phyloP scores from a whole-genome alignment of 768 basidiomycete species.

The Macrolepiota fuliginosa region DNA sequence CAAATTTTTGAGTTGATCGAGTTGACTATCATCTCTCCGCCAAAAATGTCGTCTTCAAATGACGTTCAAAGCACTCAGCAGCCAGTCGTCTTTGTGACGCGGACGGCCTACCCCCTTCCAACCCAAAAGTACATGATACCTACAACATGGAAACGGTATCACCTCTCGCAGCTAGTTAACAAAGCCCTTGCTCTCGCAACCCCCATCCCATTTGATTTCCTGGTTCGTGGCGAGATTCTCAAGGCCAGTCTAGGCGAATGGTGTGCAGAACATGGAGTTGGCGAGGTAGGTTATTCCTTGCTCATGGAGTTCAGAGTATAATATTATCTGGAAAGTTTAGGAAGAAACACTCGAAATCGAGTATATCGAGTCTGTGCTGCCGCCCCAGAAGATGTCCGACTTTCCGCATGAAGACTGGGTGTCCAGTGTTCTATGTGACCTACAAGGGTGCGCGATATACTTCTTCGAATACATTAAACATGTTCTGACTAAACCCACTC shows the following conservation, averaged over 20 bases:
- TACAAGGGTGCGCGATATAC: slow-evolving; percentile 43
- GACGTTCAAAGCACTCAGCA: slow-evolving; percentile 28
- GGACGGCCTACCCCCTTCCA: slow-evolving; percentile 71
- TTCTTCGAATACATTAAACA: background rate
- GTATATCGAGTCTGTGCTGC: slow-evolving; percentile 87
- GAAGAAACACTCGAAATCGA: slow-evolving; percentile 92
- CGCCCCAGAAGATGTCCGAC: slow-evolving; percentile 77
- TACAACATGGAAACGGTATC: slow-evolving; percentile 87
- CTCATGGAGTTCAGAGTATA: background rate
- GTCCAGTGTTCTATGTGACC: slow-evolving; percentile 66
- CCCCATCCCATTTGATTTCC: slow-evolving; percentile 90
- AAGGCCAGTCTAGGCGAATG: slow-evolving; percentile 70
- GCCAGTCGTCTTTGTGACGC: slow-evolving; percentile 72
- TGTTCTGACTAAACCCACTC: background rate
- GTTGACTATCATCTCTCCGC: background rate
- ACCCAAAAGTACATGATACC: slow-evolving; percentile 94
- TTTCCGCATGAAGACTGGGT: slow-evolving; percentile 95
- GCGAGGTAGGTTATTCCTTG: slow-evolving; percentile 50
- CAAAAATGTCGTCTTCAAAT: background rate
- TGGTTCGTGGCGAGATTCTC: slow-evolving; percentile 81
- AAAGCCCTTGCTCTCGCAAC: slow-evolving; percentile 77
- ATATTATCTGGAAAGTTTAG: slow-evolving; percentile 30
- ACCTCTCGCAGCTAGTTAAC: slow-evolving; percentile 95
- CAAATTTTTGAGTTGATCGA: background rate
- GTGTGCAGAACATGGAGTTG: slow-evolving; percentile 66